A percentile compares a stretch with the other conserved stretches of the same genome.
phyloP scores from a whole-genome alignment of 768 basidiomycete genomes.

The Suillus paluster region DNA sequence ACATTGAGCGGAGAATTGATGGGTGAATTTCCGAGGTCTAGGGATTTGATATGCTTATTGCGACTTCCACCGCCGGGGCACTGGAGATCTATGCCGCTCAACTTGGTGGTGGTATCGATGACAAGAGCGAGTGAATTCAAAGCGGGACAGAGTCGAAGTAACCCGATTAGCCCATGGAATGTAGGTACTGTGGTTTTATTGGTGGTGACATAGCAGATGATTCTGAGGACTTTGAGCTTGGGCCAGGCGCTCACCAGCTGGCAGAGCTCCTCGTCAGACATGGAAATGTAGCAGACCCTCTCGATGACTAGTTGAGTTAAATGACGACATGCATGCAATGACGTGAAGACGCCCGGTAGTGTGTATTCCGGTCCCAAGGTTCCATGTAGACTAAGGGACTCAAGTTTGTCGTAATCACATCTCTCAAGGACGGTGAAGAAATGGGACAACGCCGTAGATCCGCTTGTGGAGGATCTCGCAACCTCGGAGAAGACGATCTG shows the following conservation, averaged over 20 bases:
- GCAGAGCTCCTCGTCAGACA: slow-evolving; percentile 20
- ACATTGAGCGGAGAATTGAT: slow-evolving; percentile 16
- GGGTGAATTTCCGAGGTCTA: slow-evolving; percentile 25
- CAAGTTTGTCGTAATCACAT: neutral
- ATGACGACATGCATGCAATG: neutral
- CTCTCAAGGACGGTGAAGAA: neutral
- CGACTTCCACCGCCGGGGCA: neutral
- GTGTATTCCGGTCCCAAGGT: neutral
- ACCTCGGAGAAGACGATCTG: no score
- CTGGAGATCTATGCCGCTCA: neutral
- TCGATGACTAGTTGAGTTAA: neutral
- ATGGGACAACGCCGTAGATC: neutral
- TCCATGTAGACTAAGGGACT: neutral
- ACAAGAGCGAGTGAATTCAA: slow-evolving; percentile 25
- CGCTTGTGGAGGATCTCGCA: no score
- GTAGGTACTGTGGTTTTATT: slow-evolving; percentile 22
- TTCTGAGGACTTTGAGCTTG: slow-evolving; percentile 20
- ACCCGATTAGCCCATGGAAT: slow-evolving; percentile 14
- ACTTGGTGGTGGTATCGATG: slow-evolving; percentile 18
- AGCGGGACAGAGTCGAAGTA: slow-evolving; percentile 17
- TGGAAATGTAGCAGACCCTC: slow-evolving; percentile 17
- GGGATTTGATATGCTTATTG: neutral
- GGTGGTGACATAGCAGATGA: slow-evolving; percentile 20
- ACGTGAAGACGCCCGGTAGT: neutral
- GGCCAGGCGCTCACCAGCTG: slow-evolving; percentile 27